A percentile compares a stretch with the other conserved stretches of the same genome.
Conservation (phyloP, 352 stramenopile genomes). For the Globisporangium viniferum region DNA sequence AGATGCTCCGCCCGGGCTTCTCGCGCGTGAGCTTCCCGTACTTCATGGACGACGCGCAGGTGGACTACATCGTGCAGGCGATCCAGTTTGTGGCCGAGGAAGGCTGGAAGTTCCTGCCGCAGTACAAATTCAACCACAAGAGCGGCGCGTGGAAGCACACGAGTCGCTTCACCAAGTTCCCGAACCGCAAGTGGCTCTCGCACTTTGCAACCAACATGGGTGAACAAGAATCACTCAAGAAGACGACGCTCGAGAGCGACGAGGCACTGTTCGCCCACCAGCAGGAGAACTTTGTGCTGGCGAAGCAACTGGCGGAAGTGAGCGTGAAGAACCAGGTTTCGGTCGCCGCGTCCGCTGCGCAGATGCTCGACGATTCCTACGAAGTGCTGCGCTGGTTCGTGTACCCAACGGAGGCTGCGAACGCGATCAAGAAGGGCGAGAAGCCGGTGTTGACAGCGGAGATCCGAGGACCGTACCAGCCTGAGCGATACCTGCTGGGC, state of each 20-base stretch:
- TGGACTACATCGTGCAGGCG: slow-evolving; percentile 93
- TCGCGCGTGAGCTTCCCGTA: slow-evolving; percentile 92
- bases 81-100: slow-evolving; percentile 92
- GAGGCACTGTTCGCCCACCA: slow-evolving; percentile 27
- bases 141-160: slow-evolving; percentile 93
- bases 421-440: slow-evolving; percentile 80
- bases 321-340: slow-evolving; percentile 12
- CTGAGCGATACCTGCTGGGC: slow-evolving; percentile 20
- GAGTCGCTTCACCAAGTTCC: slow-evolving; percentile 41
- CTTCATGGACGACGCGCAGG: slow-evolving; percentile 74
- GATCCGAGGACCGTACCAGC: slow-evolving; percentile 51
- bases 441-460: slow-evolving; percentile 37
- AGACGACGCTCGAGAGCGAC: background rate
- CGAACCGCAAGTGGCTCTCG: background rate
- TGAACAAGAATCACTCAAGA: background rate
- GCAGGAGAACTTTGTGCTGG: slow-evolving; percentile 39
- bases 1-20: slow-evolving; percentile 94
- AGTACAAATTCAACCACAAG: slow-evolving; percentile 86
- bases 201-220: background rate
- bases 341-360: background rate
- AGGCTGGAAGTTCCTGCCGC: slow-evolving; percentile 91
- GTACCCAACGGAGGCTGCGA: slow-evolving; percentile 79
- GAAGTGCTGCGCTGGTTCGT: slow-evolving; percentile 76
- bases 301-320: slow-evolving; percentile 26
- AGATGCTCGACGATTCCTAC: slow-evolving; percentile 43